Conservation (phyloP, 495 filamentous ascomycete species). For the Umbilicaria muhlenbergii region DNA sequence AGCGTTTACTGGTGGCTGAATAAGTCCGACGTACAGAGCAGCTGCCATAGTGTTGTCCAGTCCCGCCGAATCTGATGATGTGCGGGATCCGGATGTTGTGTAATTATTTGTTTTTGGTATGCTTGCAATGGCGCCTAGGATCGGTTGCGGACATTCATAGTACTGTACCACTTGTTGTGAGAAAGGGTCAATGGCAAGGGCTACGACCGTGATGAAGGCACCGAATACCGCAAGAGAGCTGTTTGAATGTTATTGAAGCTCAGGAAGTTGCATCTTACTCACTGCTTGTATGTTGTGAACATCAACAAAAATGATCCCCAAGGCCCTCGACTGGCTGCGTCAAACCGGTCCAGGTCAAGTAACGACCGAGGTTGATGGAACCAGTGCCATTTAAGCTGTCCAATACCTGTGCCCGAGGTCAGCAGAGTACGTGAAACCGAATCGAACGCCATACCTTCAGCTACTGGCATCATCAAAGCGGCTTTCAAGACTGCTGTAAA, state of each 20-base stretch:
- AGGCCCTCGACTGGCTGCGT: constrained; percentile 8
- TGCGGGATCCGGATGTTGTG: too few species aligned
- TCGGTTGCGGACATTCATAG: not conserved
- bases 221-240: constrained; percentile 7
- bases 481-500: constrained; percentile 16
- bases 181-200: constrained; percentile 9
- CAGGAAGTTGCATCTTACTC: not conserved
- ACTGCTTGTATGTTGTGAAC: not conserved
- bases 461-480: constrained; percentile 9
- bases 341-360: constrained; percentile 8
- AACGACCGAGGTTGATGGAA: constrained; percentile 10
- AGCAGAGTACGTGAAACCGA: not conserved
- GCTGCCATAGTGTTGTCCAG: too few species aligned
- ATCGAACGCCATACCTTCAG: constrained; percentile 1
- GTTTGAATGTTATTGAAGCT: not conserved
- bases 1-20: too few species aligned
- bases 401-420: not conserved
- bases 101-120: constrained; percentile 2
- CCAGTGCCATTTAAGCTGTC: constrained; percentile 19
- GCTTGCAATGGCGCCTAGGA: not conserved
- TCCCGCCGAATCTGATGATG: too few species aligned
- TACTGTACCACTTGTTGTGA: constrained; percentile 8
- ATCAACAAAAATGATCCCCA: constrained; percentile 1
- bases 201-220: constrained; percentile 8
- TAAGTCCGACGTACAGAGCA: too few species aligned